Percentiles rank a stretch among this genome's conserved stretches.
Evolutionary conservation across 2,329 filamentous ascomycete genomes (phyloP).

Genomic region (Paraphaeosphaeria minitans): DNA sequence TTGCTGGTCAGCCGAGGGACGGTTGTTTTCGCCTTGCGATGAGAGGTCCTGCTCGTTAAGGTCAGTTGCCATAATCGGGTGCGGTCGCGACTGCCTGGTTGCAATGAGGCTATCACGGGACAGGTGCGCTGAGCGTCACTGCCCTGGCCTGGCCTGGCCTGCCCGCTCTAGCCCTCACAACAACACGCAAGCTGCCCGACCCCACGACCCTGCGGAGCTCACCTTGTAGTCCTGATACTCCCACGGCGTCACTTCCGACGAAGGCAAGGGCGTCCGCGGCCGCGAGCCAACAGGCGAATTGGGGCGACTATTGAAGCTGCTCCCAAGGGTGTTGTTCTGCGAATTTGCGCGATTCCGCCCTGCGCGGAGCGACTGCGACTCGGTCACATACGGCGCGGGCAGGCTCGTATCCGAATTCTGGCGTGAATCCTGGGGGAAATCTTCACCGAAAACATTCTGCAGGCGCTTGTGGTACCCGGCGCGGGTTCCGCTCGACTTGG

Average conservation of each 20-base stretch:
- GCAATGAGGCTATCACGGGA: conserved; percentile 25
- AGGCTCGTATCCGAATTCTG: conserved; percentile 75
- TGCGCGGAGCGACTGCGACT: conserved; percentile 67
- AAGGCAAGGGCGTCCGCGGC: conserved; percentile 82
- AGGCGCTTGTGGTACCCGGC: conserved; percentile 74
- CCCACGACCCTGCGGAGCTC: conserved; percentile 50
- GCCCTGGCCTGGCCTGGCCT: too few species aligned
- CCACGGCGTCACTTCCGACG: conserved; percentile 96
- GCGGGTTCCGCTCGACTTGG: conserved; percentile 72
- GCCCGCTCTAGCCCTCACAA: neutral
- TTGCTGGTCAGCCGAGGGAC: conserved; percentile 43
- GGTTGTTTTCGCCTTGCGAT: conserved; percentile 41
- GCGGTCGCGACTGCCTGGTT: neutral
- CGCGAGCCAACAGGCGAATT: conserved; percentile 76
- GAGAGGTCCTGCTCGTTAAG: conserved; percentile 29
- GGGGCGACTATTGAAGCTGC: conserved; percentile 57
- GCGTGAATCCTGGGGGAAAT: conserved; percentile 69
- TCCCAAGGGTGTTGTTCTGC: conserved; percentile 67
- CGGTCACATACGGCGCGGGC: conserved; percentile 54
- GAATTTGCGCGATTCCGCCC: conserved; percentile 83
- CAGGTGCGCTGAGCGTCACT: neutral
- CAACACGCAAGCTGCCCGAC: neutral
- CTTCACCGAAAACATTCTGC: conserved; percentile 91
- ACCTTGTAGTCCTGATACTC: conserved; percentile 86
- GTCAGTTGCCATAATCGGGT: conserved; percentile 19